Conservation (phyloP, 2,329 filamentous ascomycete genomes). For the Domatiomyces globalis region DNA sequence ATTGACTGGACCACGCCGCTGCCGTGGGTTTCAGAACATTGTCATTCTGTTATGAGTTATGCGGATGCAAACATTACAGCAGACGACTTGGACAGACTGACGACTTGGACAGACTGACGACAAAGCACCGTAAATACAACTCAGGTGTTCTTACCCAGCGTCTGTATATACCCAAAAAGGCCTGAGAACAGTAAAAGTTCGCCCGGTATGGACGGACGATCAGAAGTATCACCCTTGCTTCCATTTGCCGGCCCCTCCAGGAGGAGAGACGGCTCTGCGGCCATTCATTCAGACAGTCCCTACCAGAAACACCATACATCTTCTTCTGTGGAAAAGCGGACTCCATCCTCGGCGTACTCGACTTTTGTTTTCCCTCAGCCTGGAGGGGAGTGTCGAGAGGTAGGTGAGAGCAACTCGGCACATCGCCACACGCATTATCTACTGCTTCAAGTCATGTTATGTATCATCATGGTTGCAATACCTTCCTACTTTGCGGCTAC, state of each 20-base stretch:
- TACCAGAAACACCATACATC: not conserved
- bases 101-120: not conserved
- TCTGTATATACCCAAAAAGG: not conserved
- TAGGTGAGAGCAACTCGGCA: not conserved
- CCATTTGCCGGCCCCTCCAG: not conserved
- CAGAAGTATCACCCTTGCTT: not conserved
- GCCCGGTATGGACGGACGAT: not conserved
- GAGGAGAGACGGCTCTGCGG: not conserved
- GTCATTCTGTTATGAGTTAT: not conserved
- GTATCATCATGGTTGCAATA: slow-evolving; percentile 11
- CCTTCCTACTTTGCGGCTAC: slow-evolving; percentile 12
- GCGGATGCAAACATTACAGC: not conserved
- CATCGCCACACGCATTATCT: not conserved
- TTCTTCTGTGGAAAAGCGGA: not conserved
- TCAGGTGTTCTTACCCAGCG: not conserved
- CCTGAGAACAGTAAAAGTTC: not conserved
- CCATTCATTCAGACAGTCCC: not conserved
- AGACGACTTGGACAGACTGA: not conserved
- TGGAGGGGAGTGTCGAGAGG: not conserved
- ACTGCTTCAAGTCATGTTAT: not conserved
- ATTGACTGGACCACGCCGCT: not conserved
- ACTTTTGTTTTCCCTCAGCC: not conserved
- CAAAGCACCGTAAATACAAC: not conserved
- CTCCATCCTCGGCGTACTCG: slow-evolving; percentile 2
- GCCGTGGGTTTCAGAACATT: no score